Conservation (phyloP, 1,284 basidiomycete species). For the Microbotryum saponariae region DNA sequence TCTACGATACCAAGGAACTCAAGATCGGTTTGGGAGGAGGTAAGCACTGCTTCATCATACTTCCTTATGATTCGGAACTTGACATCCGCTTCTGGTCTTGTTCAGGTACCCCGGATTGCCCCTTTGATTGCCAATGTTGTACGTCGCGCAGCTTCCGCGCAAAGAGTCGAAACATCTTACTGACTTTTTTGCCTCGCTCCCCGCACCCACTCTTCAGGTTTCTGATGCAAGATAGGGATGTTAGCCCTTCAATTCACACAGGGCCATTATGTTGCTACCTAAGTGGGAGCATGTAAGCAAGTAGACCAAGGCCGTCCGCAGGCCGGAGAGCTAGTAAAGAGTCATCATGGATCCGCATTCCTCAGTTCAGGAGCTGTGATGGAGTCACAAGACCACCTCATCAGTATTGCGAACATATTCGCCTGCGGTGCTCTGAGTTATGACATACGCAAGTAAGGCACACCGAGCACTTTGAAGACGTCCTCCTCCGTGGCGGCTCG, state of each 20-base stretch:
- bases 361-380: conserved; percentile 10
- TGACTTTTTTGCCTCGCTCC: too few species aligned
- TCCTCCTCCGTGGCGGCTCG: conserved; percentile 19
- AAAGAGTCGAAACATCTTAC: too few species aligned
- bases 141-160: neutral
- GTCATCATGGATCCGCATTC: conserved; percentile 12
- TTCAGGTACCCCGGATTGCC: conserved; percentile 32
- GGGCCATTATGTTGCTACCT: too few species aligned
- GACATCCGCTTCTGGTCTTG: too few species aligned
- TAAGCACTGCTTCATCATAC: neutral
- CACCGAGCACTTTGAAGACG: conserved; percentile 40
- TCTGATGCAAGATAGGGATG: too few species aligned
- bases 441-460: conserved; percentile 62
- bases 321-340: too few species aligned
- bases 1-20: conserved; percentile 34
- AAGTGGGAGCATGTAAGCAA: too few species aligned
- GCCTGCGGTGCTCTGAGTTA: conserved; percentile 57
- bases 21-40: conserved; percentile 34
- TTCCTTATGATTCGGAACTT: too few species aligned
- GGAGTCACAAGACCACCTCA: neutral
- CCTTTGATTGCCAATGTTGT: conserved; percentile 37
- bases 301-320: too few species aligned
- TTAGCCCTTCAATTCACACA: too few species aligned
- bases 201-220: too few species aligned
- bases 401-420: conserved; percentile 48